Base-by-base conservation (phyloP, 495 filamentous ascomycete species). In the Tuber melanosporum region DNA sequence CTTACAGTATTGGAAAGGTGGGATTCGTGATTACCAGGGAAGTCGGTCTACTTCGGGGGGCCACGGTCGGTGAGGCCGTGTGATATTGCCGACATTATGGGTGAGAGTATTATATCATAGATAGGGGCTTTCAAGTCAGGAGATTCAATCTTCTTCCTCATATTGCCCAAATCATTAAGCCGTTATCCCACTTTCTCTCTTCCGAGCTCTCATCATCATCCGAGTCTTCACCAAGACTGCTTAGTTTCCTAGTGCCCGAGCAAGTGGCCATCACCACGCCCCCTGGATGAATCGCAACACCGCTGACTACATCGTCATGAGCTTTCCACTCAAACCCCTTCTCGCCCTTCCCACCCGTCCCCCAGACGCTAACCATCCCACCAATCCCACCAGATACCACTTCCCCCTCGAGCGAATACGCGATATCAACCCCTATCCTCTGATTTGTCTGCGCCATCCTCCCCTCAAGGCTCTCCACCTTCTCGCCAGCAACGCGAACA, bases 331-430 rank as follows among this genome's bases (percentile, higher is more conserved):
- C 78, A 19, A 73, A 71, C 3, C 15, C 73, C 32, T 62, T 79
- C 42, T 75, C 75, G 19, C 83, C 75, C 77, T 82, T 83, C 77
- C 88, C 71, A 87, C 89, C 9, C 89, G 72, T 45, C 47, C 81
- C 87, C 93, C 93, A 99, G 36, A 92, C 88, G 74, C 90, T 89
- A 75, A 97, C 91, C 20, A 85, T 83, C 0, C 95, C 96, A 86
- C 93, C 91, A n/a, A 85, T 89, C 3, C 92, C 92, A 4, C 90
- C 90, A 1, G 85, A 86, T 1, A 86, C 81, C 10, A 84, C 83
- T 7, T 84, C 85, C 14, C 85, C 84, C 0, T 84, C 83, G 77
- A 87, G 89, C 39, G 84, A 76, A 75, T 86, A 71, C 32, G 86
- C 84, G 22, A 95, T 86, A 84, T 97, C 93, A 72, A 94, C 89